Evolutionary conservation across 1,284 basidiomycete genomes (phyloP).

Genomic region (Golubevia pallescens): DNA sequence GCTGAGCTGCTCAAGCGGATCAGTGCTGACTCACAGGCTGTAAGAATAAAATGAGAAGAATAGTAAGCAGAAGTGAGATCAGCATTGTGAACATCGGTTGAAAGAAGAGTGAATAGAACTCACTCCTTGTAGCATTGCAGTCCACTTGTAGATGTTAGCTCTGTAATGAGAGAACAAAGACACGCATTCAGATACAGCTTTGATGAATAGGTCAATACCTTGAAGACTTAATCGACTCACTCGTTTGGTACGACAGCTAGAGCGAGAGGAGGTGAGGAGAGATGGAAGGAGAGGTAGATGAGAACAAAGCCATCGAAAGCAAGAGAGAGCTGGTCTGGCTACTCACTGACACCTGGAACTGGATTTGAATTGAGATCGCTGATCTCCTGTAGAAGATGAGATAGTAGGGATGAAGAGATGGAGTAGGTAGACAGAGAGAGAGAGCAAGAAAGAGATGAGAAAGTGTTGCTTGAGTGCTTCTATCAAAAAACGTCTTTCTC

Average conservation of each 20-base stretch:
- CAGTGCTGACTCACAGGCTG: not conserved
- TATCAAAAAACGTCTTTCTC: no score
- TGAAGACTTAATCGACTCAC: constrained; percentile 10
- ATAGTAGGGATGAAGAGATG: no score
- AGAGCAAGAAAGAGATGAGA: no score
- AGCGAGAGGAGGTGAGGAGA: not conserved
- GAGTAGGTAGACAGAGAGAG: no score
- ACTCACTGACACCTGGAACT: no score
- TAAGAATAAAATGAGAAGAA: not conserved
- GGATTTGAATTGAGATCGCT: no score
- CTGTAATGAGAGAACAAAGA: not conserved
- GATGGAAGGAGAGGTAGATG: not conserved
- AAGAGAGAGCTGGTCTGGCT: no score
- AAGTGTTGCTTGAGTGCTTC: no score
- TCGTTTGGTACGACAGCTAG: constrained; percentile 33
- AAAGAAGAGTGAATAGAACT: not conserved
- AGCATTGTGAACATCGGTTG: not conserved
- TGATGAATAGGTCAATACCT: not conserved
- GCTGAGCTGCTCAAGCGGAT: not conserved
- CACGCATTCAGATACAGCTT: not conserved
- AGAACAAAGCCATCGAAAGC: no score
- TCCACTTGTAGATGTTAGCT: constrained; percentile 51
- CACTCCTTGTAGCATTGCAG: constrained; percentile 34
- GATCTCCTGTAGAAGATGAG: no score
- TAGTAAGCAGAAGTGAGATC: no score